These are phyloP conservation scores for Suillus subluteus DNA, from an alignment of 768 basidiomycete genomes.

Conservation along the genomic window DNA sequence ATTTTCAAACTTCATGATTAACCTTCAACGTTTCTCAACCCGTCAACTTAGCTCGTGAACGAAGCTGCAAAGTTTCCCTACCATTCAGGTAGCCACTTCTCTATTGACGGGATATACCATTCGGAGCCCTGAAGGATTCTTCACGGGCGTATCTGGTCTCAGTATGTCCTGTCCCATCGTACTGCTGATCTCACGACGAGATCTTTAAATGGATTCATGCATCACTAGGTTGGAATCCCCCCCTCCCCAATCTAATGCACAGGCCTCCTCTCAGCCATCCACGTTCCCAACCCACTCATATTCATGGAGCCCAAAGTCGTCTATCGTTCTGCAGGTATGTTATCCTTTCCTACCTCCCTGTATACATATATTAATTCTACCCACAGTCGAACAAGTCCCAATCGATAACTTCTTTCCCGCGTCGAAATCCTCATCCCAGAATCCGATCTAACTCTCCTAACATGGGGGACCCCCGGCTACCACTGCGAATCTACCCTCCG, in stretches of 20 bases:
- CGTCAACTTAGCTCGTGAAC: constrained; percentile 71
- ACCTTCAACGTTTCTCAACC: neutral
- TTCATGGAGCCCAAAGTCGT: constrained; percentile 96
- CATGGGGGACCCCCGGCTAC: constrained; percentile 94
- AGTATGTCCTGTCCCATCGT: constrained; percentile 45
- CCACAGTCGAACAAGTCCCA: constrained; percentile 87
- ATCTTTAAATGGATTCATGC: constrained; percentile 46
- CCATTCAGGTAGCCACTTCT: constrained; percentile 82
- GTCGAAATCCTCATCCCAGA: constrained; percentile 77
- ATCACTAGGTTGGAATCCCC: constrained; percentile 53
- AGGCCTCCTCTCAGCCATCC: constrained; percentile 74
- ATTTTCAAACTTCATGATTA: constrained; percentile 1
- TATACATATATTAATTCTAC: constrained; percentile 2
- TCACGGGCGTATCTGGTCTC: constrained; percentile 86
- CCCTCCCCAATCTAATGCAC: constrained; percentile 47
- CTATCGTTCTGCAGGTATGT: constrained; percentile 81
- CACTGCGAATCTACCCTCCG: constrained; percentile 85
- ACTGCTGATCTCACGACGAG: neutral
- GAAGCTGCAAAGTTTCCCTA: constrained; percentile 94
- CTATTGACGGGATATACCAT: constrained; percentile 85
- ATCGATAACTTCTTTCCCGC: constrained; percentile 82
- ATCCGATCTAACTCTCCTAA: constrained; percentile 81
- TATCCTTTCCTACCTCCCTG: neutral
- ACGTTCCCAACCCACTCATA: constrained; percentile 65
- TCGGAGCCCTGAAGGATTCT: constrained; percentile 96